These are phyloP conservation scores for Heritiera fomes DNA, from an alignment of 345 rosid genomes.

Conservation along the genomic window DNA sequence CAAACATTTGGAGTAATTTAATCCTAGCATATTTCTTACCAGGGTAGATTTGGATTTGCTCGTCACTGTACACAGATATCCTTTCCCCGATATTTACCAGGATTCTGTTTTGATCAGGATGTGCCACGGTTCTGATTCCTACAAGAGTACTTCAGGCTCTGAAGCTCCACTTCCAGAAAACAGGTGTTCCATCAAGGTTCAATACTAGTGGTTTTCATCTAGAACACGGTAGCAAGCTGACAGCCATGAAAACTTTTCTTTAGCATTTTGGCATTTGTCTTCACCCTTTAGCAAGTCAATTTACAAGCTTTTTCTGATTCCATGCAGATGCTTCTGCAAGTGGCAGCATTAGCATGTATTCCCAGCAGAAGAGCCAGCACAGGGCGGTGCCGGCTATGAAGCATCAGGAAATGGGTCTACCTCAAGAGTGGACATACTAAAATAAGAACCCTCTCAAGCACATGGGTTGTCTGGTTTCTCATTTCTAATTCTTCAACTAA, in stretches of 20 bases:
- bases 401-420: conserved; percentile 54
- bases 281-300: not conserved
- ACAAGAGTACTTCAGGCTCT: conserved; percentile 85
- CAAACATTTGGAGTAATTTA: not conserved
- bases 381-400: conserved; percentile 41
- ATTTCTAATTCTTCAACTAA: not conserved
- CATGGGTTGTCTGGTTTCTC: not conserved
- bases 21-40: not conserved
- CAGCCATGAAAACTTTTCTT: conserved; percentile 3
- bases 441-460: not conserved
- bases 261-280: not conserved
- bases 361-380: conserved; percentile 39
- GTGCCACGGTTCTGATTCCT: conserved; percentile 77
- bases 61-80: not conserved
- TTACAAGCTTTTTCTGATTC: not conserved
- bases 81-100: not conserved
- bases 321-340: conserved; percentile 39
- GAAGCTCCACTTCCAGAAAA: conserved; percentile 66
- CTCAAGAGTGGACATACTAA: conserved; percentile 84
- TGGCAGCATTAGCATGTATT: conserved; percentile 29
- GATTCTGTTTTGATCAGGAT: conserved; percentile 43
- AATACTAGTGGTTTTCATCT: conserved; percentile 36
- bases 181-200: conserved; percentile 53
- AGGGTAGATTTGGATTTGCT: not conserved
- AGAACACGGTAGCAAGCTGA: conserved; percentile 44